phyloP scores from a whole-genome alignment of 164 flowering plant genomes.

The Hamamelis virginiana region DNA sequence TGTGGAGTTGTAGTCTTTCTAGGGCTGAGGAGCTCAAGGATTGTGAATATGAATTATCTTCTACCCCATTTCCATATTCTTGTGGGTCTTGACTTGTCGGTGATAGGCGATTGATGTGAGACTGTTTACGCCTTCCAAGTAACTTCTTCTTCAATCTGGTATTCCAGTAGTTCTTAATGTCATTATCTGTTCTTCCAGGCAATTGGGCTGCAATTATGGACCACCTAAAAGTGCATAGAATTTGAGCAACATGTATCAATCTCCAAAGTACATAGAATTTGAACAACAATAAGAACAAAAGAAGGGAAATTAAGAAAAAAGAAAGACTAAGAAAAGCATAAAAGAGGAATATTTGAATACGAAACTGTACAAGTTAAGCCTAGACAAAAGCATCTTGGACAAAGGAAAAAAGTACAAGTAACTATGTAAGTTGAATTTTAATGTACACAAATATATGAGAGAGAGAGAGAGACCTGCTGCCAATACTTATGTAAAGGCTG shows the following conservation, averaged over 20 bases:
- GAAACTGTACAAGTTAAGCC: too few species aligned
- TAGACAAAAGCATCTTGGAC: slow-evolving; percentile 14
- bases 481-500: slow-evolving; percentile 79
- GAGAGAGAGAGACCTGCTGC: slow-evolving; percentile 62
- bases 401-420: slow-evolving; percentile 17
- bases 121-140: slow-evolving; percentile 68
- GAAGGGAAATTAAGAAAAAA: not conserved
- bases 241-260: not conserved
- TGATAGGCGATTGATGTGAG: slow-evolving; percentile 26
- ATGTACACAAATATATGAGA: slow-evolving; percentile 11
- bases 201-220: slow-evolving; percentile 94
- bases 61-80: slow-evolving; percentile 18
- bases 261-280: not conserved
- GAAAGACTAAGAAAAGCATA: not conserved
- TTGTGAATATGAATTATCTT: slow-evolving; percentile 24
- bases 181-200: slow-evolving; percentile 97
- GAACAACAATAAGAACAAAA: not conserved
- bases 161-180: slow-evolving; percentile 97
- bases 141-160: slow-evolving; percentile 88
- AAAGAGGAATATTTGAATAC: not conserved
- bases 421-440: not conserved
- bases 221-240: slow-evolving; percentile 56
- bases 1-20: slow-evolving; percentile 84
- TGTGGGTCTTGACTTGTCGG: slow-evolving; percentile 24
- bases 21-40: slow-evolving; percentile 63